A percentile compares a stretch with the other conserved stretches of the same genome.
These are phyloP conservation scores for Lachnellula subtilissima DNA, from an alignment of 2,329 filamentous ascomycete genomes.

Conservation along the genomic window DNA sequence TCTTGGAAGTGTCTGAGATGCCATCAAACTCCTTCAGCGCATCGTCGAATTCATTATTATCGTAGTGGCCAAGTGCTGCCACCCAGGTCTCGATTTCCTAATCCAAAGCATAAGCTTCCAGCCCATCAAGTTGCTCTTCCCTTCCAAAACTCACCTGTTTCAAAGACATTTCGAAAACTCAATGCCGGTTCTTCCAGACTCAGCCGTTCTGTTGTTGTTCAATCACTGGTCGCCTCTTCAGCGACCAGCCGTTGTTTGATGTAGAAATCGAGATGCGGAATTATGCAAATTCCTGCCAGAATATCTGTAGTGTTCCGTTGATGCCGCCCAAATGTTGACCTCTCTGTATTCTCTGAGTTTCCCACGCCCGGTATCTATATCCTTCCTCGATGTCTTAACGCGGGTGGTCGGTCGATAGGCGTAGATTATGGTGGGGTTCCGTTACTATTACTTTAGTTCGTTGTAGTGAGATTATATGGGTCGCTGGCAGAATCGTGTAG, in stretches of 20 bases:
- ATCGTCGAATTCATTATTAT: constrained; percentile 96
- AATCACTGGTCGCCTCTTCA: constrained; percentile 20
- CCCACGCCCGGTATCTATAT: constrained; percentile 6
- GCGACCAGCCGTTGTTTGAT: constrained; percentile 21
- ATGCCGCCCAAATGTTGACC: not conserved
- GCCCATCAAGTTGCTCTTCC: constrained; percentile 4
- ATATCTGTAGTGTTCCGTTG: constrained; percentile 7
- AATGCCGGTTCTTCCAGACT: constrained; percentile 6
- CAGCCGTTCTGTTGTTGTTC: not conserved
- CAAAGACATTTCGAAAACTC: constrained; percentile 34
- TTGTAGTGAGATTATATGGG: constrained; percentile 1
- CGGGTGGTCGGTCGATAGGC: constrained; percentile 4
- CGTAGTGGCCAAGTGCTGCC: constrained; percentile 81
- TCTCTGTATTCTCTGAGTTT: not conserved
- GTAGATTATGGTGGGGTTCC: constrained; percentile 8
- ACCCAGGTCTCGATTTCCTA: constrained; percentile 99
- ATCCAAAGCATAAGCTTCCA: constrained; percentile 8
- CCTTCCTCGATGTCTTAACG: not conserved
- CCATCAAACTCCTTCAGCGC: constrained; percentile 76
- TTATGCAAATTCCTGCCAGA: not conserved
- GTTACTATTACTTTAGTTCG: constrained; percentile 16
- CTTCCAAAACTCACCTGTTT: constrained; percentile 35
- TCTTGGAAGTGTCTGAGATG: constrained; percentile 95
- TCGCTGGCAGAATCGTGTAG: not conserved
- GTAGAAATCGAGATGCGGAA: constrained; percentile 12